Conservation (phyloP, 1,284 basidiomycete genomes). For the Pterulicium gracile region DNA sequence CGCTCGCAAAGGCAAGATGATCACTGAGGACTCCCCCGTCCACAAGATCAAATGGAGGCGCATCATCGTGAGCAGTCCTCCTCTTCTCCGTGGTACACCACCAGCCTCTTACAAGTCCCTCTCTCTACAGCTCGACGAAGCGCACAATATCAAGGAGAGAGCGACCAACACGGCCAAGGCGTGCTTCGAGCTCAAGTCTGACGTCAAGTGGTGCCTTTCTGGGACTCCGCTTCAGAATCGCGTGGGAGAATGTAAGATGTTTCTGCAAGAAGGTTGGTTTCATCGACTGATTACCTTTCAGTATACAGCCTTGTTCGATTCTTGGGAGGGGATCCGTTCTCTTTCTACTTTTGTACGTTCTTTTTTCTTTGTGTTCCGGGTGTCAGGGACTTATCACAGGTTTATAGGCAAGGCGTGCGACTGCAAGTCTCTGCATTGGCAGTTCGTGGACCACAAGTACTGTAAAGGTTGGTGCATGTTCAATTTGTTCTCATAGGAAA, state of each 20-base stretch:
- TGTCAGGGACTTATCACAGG: not conserved
- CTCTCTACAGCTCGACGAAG: constrained; percentile 75
- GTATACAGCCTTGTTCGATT: constrained; percentile 93
- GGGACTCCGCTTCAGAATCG: constrained; percentile 97
- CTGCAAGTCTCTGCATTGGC: constrained; percentile 89
- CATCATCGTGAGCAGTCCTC: constrained; percentile 39
- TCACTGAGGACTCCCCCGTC: constrained; percentile 84
- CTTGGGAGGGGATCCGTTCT: constrained; percentile 85
- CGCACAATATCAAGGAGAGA: constrained; percentile 97
- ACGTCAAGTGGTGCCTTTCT: constrained; percentile 91
- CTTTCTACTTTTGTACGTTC: constrained; percentile 83
- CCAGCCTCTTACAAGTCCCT: constrained; percentile 4
- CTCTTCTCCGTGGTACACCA: not conserved
- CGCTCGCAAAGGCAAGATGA: constrained; percentile 73
- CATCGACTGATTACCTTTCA: not conserved
- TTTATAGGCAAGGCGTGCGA: constrained; percentile 63
- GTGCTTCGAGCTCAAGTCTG: constrained; percentile 78
- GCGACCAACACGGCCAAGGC: constrained; percentile 95
- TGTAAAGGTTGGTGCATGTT: constrained; percentile 62
- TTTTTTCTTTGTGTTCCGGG: constrained; percentile 2
- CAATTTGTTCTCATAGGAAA: not conserved
- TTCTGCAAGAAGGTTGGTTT: not conserved
- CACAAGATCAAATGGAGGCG: constrained; percentile 86
- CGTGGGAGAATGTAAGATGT: constrained; percentile 67
- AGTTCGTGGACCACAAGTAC: constrained; percentile 69